Conservation (phyloP, 345 rosid genomes). For the Aquilaria sinensis region DNA sequence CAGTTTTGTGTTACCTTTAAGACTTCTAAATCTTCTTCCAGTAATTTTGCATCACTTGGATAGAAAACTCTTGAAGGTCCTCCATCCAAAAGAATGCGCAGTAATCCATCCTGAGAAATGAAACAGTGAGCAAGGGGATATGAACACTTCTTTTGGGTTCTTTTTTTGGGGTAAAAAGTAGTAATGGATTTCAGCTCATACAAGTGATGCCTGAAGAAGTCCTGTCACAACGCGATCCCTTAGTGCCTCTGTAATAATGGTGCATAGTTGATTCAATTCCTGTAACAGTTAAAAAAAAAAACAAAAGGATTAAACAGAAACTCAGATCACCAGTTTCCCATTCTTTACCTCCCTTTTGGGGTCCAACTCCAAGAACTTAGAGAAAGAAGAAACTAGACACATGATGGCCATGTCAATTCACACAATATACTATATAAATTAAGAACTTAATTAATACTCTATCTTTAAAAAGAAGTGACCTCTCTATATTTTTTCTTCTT, state of each 20-base stretch:
- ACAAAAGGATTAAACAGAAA: too few relatives aligned
- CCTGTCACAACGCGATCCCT: constrained; percentile 93
- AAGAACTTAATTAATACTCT: too few relatives aligned
- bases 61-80: constrained; percentile 67
- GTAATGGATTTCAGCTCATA: constrained; percentile 30
- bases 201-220: constrained; percentile 94
- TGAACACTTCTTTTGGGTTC: constrained; percentile 6
- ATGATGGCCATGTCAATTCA: too few relatives aligned
- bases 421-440: too few relatives aligned
- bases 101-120: constrained; percentile 69
- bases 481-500: too few relatives aligned
- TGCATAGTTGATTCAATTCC: constrained; percentile 86
- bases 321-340: too few relatives aligned
- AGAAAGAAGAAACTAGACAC: too few relatives aligned
- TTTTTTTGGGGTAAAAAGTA: background rate
- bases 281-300: constrained; percentile 30
- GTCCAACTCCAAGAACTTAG: too few relatives aligned
- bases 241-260: constrained; percentile 73
- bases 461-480: too few relatives aligned
- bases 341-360: too few relatives aligned
- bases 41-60: constrained; percentile 63
- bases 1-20: constrained; percentile 53
- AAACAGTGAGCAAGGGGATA: background rate
- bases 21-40: constrained; percentile 84
- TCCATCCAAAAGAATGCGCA: constrained; percentile 86